A percentile compares a stretch with the other conserved stretches of the same genome.
Conservation (phyloP, 1,139 yeast genomes). For the Eremothecium sinecaudum region DNA sequence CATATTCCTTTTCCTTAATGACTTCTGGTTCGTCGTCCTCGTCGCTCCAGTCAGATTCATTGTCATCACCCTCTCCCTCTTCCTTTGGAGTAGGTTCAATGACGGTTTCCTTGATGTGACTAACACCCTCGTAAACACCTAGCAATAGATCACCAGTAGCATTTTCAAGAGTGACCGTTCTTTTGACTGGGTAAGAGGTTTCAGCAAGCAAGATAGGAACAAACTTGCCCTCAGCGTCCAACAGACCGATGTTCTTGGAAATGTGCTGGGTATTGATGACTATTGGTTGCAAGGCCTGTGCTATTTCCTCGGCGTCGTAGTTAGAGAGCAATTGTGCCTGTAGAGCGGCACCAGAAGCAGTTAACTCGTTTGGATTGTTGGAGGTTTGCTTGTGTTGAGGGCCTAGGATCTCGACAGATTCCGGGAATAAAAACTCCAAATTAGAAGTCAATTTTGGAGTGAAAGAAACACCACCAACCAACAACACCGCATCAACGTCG, state of each 20-base stretch:
- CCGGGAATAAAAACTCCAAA: constrained; percentile 69
- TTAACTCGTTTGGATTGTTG: constrained; percentile 74
- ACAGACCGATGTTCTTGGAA: constrained; percentile 74
- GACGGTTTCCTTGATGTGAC: constrained; percentile 68
- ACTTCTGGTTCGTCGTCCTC: constrained; percentile 74
- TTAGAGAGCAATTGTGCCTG: constrained; percentile 80
- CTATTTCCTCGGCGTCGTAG: constrained; percentile 79
- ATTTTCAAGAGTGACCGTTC: constrained; percentile 56
- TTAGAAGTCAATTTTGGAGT: constrained; percentile 84
- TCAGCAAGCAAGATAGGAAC: constrained; percentile 68
- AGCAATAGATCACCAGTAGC: constrained; percentile 56
- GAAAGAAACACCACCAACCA: constrained; percentile 90
- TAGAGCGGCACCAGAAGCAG: constrained; percentile 93
- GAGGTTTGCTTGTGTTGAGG: constrained; percentile 74
- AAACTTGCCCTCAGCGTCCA: constrained; percentile 63
- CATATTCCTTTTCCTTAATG: constrained; percentile 60
- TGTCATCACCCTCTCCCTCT: constrained; percentile 41
- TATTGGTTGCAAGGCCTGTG: constrained; percentile 76
- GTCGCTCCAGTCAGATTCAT: constrained; percentile 43
- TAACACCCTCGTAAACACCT: constrained; percentile 76
- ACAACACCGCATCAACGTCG: constrained; percentile 83
- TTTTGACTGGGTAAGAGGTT: constrained; percentile 89
- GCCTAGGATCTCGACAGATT: constrained; percentile 63
- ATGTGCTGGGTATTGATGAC: constrained; percentile 87
- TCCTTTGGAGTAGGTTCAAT: constrained; percentile 55